phyloP scores from a whole-genome alignment of 345 rosid species.

The rapeseed (Brassica napus) region DNA sequence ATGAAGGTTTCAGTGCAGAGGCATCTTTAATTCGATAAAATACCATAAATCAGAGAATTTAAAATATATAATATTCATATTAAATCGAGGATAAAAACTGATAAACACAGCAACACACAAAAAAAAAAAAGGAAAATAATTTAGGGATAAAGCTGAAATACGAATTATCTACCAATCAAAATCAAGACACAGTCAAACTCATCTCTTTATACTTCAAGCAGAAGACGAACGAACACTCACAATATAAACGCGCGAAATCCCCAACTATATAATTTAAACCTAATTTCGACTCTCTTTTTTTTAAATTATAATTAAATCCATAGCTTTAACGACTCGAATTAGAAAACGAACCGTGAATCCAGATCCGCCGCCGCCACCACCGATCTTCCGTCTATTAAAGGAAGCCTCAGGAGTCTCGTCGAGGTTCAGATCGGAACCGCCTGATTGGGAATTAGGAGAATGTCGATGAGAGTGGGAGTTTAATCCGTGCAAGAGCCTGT shows the following conservation, averaged over 20 bases:
- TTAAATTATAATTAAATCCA: not conserved
- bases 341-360: slow-evolving; percentile 44
- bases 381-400: slow-evolving; percentile 45
- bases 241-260: slow-evolving; percentile 59
- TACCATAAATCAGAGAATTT: slow-evolving; percentile 35
- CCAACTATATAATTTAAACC: slow-evolving; percentile 11
- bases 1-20: slow-evolving; percentile 46
- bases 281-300: slow-evolving; percentile 12
- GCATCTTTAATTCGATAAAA: slow-evolving; percentile 45
- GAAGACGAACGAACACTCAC: slow-evolving; percentile 25
- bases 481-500: slow-evolving; percentile 62
- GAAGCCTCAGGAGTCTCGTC: slow-evolving; percentile 44
- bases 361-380: slow-evolving; percentile 59
- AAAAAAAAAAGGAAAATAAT: slow-evolving; percentile 1
- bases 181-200: slow-evolving; percentile 58
- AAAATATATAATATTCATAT: slow-evolving; percentile 34
- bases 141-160: slow-evolving; percentile 38
- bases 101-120: slow-evolving; percentile 31
- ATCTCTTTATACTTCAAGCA: slow-evolving; percentile 41
- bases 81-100: slow-evolving; percentile 36
- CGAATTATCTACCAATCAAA: slow-evolving; percentile 32
- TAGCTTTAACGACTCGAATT: not conserved
- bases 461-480: slow-evolving; percentile 47
- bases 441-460: slow-evolving; percentile 42
- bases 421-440: slow-evolving; percentile 49